Evolutionary conservation across 192 early-diverging fungal genomes (phyloP).

Genomic region (Fimicolochytrium jonesii): DNA sequence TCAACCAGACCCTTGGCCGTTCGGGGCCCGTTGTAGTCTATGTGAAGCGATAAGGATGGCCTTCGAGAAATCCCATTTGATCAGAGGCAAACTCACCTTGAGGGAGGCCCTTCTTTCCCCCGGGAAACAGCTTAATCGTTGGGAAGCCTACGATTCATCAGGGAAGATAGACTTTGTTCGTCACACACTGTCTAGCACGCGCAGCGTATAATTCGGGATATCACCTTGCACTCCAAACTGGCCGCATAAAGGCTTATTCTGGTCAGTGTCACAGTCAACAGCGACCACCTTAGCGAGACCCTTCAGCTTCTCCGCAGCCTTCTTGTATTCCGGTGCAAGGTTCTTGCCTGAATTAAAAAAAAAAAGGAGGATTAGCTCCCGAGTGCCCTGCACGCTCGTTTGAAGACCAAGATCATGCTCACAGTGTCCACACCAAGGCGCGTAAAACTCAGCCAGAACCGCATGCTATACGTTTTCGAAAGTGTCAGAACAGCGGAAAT

Average conservation of each 20-base stretch:
- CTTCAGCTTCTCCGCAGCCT: constrained; percentile 76
- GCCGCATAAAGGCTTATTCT: constrained; percentile 70
- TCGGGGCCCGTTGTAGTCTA: constrained; percentile 71
- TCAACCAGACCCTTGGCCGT: constrained; percentile 73
- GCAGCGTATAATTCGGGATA: too few species aligned
- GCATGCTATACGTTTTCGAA: constrained; percentile 49
- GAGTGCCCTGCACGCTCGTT: too few species aligned
- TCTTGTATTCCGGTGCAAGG: constrained; percentile 78
- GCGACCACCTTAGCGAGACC: constrained; percentile 85
- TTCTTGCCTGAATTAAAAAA: constrained; percentile 2
- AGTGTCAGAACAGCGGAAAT: neutral
- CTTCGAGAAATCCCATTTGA: too few species aligned
- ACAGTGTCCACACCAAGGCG: constrained; percentile 96
- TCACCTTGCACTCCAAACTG: constrained; percentile 76
- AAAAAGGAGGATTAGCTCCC: too few species aligned
- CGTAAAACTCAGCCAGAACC: constrained; percentile 89
- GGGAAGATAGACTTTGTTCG: neutral
- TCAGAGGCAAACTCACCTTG: constrained; percentile 16
- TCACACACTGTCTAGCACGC: too few species aligned
- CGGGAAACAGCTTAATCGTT: constrained; percentile 76
- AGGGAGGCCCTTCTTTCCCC: constrained; percentile 44
- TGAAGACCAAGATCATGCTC: too few species aligned
- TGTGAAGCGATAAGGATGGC: neutral
- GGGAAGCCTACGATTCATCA: constrained; percentile 70
- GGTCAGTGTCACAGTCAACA: constrained; percentile 84